Evolutionary conservation across 306 rosid genomes (phyloP), one percentile per base, ranked within the genome.

Genomic region (Leucaena leucocephala): DNA sequence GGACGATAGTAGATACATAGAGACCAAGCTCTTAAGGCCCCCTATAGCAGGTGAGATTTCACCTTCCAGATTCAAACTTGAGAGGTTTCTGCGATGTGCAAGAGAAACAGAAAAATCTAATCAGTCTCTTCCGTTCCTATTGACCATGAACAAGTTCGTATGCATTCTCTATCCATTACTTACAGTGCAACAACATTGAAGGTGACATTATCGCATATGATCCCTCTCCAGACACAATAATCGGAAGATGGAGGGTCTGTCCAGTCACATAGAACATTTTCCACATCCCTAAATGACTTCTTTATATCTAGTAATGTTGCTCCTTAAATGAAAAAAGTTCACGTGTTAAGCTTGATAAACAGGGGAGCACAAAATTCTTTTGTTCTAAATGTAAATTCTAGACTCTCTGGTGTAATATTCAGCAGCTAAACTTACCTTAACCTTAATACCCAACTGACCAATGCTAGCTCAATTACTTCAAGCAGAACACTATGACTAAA

Each of bases 191-290:
- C 72, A 66, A 93, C 97, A 85, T 81, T 87, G 83, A 90, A 92
- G 77, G 98, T 90, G 79, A 84, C 88, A 87, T 93, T 93, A 83
- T 96, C 99, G 62, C 99, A 96, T 15, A 86, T 45, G 69, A 96
- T 77, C 19, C 99, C 98, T 93, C 97, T 90, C 99, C 99, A 96
- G 8, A 76, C 87, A 82, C 99, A 96, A 78, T 87, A 93, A 84
- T 93, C 99, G 45, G 94, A 83, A 77, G 98, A 89, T 13, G 96
- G 87, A 42, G 96, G 85, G 57, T 86, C 93, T 4, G 90, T 82
- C 99, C 98, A 96, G 77, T 96, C 98, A 82, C 91, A 93, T 13
- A 96, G 84, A 89, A 90, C 92, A 68, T 93, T 91, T 81, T 93
- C 98, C 76, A 88, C 94, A 75, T 96, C 97, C 85, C 96, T 91